A percentile compares a stretch with the other conserved stretches of the same genome.
Evolutionary conservation across 768 basidiomycete genomes (phyloP).

Genomic region (Rhizopogon vulgaris): DNA sequence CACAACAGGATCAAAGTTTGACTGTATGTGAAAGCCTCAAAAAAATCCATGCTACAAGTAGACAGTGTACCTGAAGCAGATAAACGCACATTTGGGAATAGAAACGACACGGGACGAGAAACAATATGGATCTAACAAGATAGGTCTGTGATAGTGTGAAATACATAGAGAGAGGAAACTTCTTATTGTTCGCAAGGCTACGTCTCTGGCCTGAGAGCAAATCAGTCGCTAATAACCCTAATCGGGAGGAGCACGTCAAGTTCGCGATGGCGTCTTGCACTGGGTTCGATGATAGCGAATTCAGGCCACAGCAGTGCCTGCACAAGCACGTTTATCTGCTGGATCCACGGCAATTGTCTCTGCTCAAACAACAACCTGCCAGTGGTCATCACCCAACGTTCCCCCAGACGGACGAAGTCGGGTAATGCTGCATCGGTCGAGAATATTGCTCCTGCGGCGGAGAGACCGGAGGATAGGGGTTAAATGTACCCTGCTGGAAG

Average conservation of each 20-base stretch:
- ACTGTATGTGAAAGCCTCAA: background rate
- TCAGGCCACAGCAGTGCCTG: background rate
- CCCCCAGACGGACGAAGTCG: conserved; percentile 18
- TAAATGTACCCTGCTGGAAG: background rate
- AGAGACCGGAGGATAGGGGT: conserved; percentile 6
- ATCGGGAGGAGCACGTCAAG: background rate
- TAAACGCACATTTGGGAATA: background rate
- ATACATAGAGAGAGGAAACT: background rate
- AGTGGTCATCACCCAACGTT: conserved; percentile 14
- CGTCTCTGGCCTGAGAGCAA: background rate
- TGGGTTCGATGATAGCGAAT: background rate
- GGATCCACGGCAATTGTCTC: background rate
- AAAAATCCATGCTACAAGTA: background rate
- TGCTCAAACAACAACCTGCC: background rate
- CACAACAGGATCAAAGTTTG: background rate
- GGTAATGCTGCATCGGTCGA: conserved; percentile 15
- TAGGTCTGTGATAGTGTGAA: background rate
- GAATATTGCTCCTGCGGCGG: conserved; percentile 9
- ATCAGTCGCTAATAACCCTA: background rate
- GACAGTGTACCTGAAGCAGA: background rate
- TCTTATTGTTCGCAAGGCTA: background rate
- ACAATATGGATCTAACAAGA: background rate
- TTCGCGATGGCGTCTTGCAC: background rate
- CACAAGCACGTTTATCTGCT: background rate
- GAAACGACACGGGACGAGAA: background rate